Percentiles rank a stretch among this genome's conserved stretches.
Evolutionary conservation across 805 yeast species (phyloP).

Genomic region (Spathaspora girioi): DNA sequence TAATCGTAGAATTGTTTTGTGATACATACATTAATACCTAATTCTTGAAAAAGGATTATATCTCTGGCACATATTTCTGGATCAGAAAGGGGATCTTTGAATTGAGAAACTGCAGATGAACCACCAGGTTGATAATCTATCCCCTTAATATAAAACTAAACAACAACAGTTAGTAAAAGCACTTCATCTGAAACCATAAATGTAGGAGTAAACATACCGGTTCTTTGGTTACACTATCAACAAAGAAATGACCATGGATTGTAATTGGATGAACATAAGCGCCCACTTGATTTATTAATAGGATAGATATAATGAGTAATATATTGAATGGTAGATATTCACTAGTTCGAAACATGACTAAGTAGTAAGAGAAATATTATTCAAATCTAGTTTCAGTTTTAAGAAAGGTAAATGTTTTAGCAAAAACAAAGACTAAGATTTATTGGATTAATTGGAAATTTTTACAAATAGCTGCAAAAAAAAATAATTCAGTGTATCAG

Average conservation of each 20-base stretch:
- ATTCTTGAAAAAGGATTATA: slow-evolving; percentile 70
- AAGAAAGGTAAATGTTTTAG: background rate
- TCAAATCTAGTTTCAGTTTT: background rate
- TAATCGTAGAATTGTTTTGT: slow-evolving; percentile 9
- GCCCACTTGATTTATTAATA: background rate
- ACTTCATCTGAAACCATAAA: too few species aligned
- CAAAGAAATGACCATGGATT: slow-evolving; percentile 66
- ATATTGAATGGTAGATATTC: background rate
- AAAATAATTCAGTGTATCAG: background rate
- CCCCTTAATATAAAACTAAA: slow-evolving; percentile 73
- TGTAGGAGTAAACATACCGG: slow-evolving; percentile 48
- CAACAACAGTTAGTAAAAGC: background rate
- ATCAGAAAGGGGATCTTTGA: slow-evolving; percentile 74
- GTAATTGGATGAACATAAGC: slow-evolving; percentile 59
- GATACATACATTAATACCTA: slow-evolving; percentile 61
- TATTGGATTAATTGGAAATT: background rate
- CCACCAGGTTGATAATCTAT: slow-evolving; percentile 98
- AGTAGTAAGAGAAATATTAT: too few species aligned
- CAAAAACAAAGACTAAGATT: background rate
- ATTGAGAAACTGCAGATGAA: slow-evolving; percentile 61
- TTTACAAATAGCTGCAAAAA: background rate
- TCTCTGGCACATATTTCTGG: slow-evolving; percentile 75
- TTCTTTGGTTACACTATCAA: slow-evolving; percentile 67
- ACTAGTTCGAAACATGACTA: background rate
- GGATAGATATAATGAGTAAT: background rate